Evolutionary conservation across 495 filamentous ascomycete species (phyloP).

Genomic region (Acidiella bohemica): DNA sequence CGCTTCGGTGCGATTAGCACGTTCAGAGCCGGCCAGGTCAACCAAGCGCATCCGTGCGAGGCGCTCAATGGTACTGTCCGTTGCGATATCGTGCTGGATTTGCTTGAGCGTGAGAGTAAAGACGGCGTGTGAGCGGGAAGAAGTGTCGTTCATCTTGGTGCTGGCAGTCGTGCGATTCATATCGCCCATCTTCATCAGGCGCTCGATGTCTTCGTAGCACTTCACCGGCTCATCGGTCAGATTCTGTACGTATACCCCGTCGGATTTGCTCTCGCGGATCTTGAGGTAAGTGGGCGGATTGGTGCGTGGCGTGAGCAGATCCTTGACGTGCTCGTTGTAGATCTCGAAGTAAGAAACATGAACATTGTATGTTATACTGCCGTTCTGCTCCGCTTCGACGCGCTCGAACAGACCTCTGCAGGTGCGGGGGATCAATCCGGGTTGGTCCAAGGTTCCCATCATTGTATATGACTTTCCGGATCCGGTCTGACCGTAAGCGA

Average conservation of each 20-base stretch:
- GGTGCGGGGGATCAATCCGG: slow-evolving; percentile 90
- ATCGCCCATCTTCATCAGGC: slow-evolving; percentile 83
- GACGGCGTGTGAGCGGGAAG: slow-evolving; percentile 83
- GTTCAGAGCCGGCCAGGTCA: slow-evolving; percentile 87
- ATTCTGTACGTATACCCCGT: slow-evolving; percentile 97
- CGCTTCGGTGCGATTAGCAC: slow-evolving; percentile 89
- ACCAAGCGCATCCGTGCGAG: slow-evolving; percentile 88
- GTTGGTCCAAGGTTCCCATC: slow-evolving; percentile 86
- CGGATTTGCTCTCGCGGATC: slow-evolving; percentile 86
- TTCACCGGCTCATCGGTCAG: slow-evolving; percentile 82
- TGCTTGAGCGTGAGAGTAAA: slow-evolving; percentile 97
- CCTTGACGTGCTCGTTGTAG: slow-evolving; percentile 97
- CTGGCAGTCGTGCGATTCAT: slow-evolving; percentile 76
- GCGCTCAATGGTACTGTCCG: slow-evolving; percentile 90
- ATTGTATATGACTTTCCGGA: slow-evolving; percentile 98
- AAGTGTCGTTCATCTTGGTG: slow-evolving; percentile 99
- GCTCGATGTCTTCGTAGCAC: slow-evolving; percentile 66
- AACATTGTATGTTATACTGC: slow-evolving; percentile 89
- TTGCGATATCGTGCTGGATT: slow-evolving; percentile 86
- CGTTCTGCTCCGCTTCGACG: slow-evolving; percentile 69
- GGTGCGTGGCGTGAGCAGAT: slow-evolving; percentile 67
- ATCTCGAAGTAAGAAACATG: slow-evolving; percentile 98
- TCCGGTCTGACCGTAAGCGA: slow-evolving; percentile 96
- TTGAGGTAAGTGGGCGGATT: slow-evolving; percentile 85
- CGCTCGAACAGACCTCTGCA: slow-evolving; percentile 93